phyloP scores from a whole-genome alignment of 345 rosid species.

The Aurinia saxatilis region DNA sequence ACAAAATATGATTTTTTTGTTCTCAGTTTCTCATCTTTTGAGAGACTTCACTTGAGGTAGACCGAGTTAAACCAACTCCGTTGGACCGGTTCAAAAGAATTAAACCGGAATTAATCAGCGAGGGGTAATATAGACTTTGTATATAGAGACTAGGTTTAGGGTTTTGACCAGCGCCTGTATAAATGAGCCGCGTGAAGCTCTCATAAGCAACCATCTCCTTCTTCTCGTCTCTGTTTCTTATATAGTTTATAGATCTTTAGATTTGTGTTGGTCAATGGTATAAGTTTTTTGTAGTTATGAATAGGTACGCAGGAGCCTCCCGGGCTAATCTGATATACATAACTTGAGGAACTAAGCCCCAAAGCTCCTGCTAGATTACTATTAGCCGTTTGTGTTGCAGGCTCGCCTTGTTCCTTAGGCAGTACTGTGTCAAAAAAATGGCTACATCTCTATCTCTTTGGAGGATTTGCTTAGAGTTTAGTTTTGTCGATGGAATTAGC shows the following conservation, averaged over 20 bases:
- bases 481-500: too few relatives aligned
- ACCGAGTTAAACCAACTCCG: too few relatives aligned
- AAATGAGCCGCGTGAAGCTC: not conserved
- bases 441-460: not conserved
- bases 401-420: conserved; percentile 20
- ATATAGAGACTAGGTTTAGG: too few relatives aligned
- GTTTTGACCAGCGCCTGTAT: not conserved
- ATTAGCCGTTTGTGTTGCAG: conserved; percentile 68
- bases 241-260: not conserved
- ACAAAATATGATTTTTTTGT: too few relatives aligned
- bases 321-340: conserved; percentile 48
- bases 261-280: not conserved
- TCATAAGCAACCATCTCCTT: too few relatives aligned
- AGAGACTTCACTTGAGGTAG: too few relatives aligned
- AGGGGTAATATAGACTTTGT: too few relatives aligned
- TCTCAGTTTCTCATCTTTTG: too few relatives aligned
- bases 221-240: not conserved
- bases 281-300: not conserved
- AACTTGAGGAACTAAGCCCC: conserved; percentile 26
- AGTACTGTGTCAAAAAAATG: conserved; percentile 25
- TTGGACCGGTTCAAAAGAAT: too few relatives aligned
- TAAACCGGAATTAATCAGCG: too few relatives aligned
- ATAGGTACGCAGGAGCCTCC: conserved; percentile 34
- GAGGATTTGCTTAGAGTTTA: too few relatives aligned
- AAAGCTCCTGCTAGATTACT: conserved; percentile 26